Percentiles rank a stretch among this genome's conserved stretches.
Conservation (phyloP, 768 basidiomycete genomes). For the Tricholoma bakamatsutake region DNA sequence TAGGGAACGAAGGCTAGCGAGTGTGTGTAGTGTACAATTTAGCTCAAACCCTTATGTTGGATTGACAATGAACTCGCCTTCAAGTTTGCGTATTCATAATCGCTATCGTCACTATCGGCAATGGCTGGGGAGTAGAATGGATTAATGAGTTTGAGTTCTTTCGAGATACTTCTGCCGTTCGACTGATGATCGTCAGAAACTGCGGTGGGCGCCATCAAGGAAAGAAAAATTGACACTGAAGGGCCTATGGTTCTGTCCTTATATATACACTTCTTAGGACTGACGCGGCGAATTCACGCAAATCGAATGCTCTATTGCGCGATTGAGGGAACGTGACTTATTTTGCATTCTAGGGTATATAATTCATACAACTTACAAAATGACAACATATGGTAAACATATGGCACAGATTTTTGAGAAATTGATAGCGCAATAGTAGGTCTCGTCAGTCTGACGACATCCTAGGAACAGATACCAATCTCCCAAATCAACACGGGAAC, state of each 20-base stretch:
- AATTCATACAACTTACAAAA: neutral
- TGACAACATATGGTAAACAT: neutral
- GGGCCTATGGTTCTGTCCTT: neutral
- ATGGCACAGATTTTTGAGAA: neutral
- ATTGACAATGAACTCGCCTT: constrained; percentile 3
- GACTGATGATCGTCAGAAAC: constrained; percentile 6
- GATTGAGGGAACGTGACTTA: neutral
- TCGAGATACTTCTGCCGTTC: neutral
- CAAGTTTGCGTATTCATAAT: constrained; percentile 51
- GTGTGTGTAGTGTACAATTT: neutral
- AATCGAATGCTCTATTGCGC: neutral
- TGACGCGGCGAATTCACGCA: neutral
- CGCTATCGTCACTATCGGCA: constrained; percentile 42
- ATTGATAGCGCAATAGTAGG: neutral
- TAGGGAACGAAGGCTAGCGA: constrained; percentile 56
- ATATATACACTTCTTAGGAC: neutral
- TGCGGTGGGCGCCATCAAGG: constrained; percentile 16
- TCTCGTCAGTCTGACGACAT: neutral
- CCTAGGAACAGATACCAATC: no score
- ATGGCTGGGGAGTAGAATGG: constrained; percentile 64
- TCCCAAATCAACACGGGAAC: neutral
- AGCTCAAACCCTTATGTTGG: neutral
- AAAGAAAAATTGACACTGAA: neutral
- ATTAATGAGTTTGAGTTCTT: constrained; percentile 34
- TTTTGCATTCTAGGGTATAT: neutral